phyloP scores from a whole-genome alignment of 176 grass and related monocot species.

The Otatea glauca region DNA sequence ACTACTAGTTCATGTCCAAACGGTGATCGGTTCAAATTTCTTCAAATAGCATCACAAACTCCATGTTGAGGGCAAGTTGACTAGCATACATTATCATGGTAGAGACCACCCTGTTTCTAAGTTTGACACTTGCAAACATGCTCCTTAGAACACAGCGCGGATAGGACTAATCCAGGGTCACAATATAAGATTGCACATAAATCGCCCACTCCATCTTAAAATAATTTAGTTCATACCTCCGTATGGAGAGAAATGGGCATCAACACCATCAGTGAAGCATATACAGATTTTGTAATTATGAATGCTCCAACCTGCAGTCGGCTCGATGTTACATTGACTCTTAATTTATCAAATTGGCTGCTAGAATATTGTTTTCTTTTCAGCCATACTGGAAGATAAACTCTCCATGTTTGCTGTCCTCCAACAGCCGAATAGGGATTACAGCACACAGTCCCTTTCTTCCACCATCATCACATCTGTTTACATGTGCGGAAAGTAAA shows the following conservation, averaged over 20 bases:
- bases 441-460: background rate
- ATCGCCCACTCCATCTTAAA: background rate
- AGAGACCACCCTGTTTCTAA: background rate
- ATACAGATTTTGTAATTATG: background rate
- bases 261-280: background rate
- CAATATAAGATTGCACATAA: background rate
- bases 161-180: background rate
- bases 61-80: background rate
- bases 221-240: background rate
- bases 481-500: background rate
- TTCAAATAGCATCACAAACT: background rate
- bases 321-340: background rate
- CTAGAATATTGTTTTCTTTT: background rate
- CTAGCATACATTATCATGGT: background rate
- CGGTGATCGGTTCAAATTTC: conserved; percentile 5
- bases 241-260: background rate
- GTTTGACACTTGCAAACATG: background rate
- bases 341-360: conserved; percentile 21
- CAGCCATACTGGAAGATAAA: background rate
- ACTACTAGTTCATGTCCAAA: background rate
- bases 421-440: background rate
- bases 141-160: background rate
- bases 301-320: background rate
- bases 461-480: conserved; percentile 1
- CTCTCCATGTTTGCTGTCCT: conserved; percentile 3